Conservation (phyloP, 768 basidiomycete genomes). For the Rhodosporidiobolus sp. region DNA sequence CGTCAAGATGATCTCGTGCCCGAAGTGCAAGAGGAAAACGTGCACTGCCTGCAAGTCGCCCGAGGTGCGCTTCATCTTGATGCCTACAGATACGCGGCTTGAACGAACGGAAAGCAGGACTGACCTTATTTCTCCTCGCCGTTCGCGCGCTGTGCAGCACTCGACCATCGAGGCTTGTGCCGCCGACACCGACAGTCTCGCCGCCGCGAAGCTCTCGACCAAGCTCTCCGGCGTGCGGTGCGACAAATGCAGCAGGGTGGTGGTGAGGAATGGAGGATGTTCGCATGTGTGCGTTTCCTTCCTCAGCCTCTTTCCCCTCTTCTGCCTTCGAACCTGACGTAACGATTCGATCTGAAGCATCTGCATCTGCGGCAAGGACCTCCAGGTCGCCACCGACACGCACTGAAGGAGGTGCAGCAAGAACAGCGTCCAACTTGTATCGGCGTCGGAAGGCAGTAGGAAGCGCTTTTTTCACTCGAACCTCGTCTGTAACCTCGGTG, state of each 20-base stretch:
- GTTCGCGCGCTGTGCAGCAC: constrained; percentile 4
- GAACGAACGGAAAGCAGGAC: too few species aligned
- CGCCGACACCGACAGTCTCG: not conserved
- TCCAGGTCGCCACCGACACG: too few species aligned
- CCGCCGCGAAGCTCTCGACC: not conserved
- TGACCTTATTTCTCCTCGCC: not conserved
- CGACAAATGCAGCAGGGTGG: not conserved
- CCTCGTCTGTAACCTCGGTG: too few species aligned
- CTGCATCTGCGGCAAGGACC: too few species aligned
- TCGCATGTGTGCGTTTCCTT: not conserved
- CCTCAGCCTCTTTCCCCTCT: not conserved
- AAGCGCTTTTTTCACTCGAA: too few species aligned
- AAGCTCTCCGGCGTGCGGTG: not conserved
- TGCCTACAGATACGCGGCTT: too few species aligned
- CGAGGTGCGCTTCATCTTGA: not conserved
- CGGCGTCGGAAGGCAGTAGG: too few species aligned
- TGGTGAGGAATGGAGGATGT: not conserved
- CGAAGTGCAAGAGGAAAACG: not conserved
- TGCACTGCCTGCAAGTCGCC: constrained; percentile 7
- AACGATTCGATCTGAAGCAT: too few species aligned
- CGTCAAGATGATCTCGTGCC: not conserved
- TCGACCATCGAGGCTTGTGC: not conserved
- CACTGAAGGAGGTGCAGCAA: too few species aligned
- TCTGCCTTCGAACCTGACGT: not conserved
- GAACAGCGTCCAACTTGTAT: too few species aligned